Evolutionary conservation across 139 green algal species (phyloP), one percentile per base, ranked within the genome.

Genomic region (Chlamydomonas sp.): DNA sequence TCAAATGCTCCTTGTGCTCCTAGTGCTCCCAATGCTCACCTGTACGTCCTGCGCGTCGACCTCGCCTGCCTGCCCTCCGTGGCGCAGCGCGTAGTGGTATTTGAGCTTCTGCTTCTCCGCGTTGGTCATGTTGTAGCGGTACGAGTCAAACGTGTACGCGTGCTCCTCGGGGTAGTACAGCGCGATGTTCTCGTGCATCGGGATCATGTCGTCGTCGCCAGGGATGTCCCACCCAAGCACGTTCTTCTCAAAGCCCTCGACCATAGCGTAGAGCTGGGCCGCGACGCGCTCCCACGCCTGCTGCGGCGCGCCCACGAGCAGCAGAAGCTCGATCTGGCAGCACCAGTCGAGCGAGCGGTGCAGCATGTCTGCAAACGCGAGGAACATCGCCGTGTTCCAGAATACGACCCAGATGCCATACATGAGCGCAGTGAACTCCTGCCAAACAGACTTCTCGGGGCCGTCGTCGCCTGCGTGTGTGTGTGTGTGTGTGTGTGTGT

Each of bases 201-300:
- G 77, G 64, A 83, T 80, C 58, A 48, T 75, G 34, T 76, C 70
- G n/a, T 76, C 70, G 5, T 69, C 62, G 10, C 71, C 73, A 26
- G 77, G 81, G 58, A 84, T 75, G 43, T 75, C 78, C 81, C 81
- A 87, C 67, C 81, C 81, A 54, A 87, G 66, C 29, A 79, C 38
- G 64, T 80, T 70, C 35, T 73, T 68, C 78, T 84, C 75, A 34
- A 87, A 38, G 70, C 73, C 79, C 68, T 87, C 81, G 2, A 84
- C 59, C 2, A 36, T 33, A 26, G 59, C 68, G 30, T 81, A 87
- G 62, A 83, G 79, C 37, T 69, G 67, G 48, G 54, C 62, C 1
- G 75, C 67, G 0, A 87, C 47, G 0, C 77, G 69, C 70, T 87
- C 75, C 49, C 75, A 79, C 0, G 81, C 81, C 38, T 87, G 81